phyloP scores from a whole-genome alignment of 169 alveolate genomes.

The Neospora caninum region DNA sequence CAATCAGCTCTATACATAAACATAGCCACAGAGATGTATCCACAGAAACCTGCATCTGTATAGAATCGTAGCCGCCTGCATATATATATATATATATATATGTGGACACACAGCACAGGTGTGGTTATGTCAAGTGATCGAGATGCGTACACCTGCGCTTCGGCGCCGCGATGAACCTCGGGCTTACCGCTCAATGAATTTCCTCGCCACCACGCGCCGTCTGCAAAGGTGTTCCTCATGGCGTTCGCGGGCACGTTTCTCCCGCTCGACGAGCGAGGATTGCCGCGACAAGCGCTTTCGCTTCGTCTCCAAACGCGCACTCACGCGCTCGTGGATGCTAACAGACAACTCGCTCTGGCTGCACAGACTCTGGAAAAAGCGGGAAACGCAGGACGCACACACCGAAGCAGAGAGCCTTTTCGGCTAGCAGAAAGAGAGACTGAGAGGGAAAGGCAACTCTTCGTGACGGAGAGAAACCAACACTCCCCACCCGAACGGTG shows the following conservation, averaged over 20 bases:
- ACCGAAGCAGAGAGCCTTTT: no score
- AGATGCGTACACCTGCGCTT: no score
- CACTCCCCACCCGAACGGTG: no score
- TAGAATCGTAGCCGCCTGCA: background rate
- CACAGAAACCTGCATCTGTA: no score
- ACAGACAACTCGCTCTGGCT: slow-evolving; percentile 37
- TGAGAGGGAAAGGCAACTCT: no score
- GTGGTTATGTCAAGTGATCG: no score
- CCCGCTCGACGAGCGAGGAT: slow-evolving; percentile 17
- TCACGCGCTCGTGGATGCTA: slow-evolving; percentile 35
- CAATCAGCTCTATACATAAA: no score
- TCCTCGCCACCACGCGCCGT: background rate
- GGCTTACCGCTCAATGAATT: slow-evolving; percentile 6
- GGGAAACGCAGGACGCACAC: background rate
- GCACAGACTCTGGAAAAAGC: slow-evolving; percentile 3
- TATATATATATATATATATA: background rate
- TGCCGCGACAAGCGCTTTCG: background rate
- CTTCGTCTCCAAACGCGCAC: slow-evolving; percentile 15
- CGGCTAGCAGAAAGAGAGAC: no score
- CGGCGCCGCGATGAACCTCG: no score
- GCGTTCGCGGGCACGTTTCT: slow-evolving; percentile 20
- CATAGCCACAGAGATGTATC: no score
- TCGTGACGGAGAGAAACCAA: no score
- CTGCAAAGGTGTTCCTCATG: slow-evolving; percentile 2
- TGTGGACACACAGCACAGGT: background rate